phyloP scores from a whole-genome alignment of 1,139 yeast species.

The Pichia sp. region DNA sequence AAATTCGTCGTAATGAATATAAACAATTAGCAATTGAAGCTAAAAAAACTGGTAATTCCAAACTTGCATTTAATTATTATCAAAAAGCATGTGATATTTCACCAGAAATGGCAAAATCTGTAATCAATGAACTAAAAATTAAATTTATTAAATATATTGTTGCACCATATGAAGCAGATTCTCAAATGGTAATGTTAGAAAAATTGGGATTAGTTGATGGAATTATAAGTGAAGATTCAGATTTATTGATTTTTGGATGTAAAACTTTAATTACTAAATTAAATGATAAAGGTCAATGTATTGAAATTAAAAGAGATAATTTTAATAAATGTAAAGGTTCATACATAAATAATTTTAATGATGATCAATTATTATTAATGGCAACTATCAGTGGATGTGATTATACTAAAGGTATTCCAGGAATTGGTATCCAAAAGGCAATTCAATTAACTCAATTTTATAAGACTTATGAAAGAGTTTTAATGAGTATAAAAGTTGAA shows the following conservation, averaged over 20 bases:
- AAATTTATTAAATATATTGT: slow-evolving; percentile 66
- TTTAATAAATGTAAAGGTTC: slow-evolving; percentile 42
- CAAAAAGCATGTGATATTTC: slow-evolving; percentile 84
- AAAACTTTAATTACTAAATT: slow-evolving; percentile 69
- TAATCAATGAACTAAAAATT: slow-evolving; percentile 66
- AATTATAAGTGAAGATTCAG: slow-evolving; percentile 91
- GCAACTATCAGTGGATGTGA: slow-evolving; percentile 96
- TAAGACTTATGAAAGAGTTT: slow-evolving; percentile 46
- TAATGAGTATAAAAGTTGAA: slow-evolving; percentile 54
- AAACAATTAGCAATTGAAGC: slow-evolving; percentile 48
- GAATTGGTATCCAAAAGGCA: slow-evolving; percentile 78
- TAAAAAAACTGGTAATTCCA: slow-evolving; percentile 45
- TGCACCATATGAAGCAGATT: slow-evolving; percentile 98
- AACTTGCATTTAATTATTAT: slow-evolving; percentile 60
- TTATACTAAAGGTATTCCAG: slow-evolving; percentile 80
- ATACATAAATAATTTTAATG: slow-evolving; percentile 44
- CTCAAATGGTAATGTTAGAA: slow-evolving; percentile 91
- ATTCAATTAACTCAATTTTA: slow-evolving; percentile 51
- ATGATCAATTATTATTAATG: slow-evolving; percentile 60
- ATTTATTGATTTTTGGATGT: slow-evolving; percentile 86
- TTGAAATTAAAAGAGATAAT: slow-evolving; percentile 56
- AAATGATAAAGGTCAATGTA: slow-evolving; percentile 68
- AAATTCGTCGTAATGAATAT: slow-evolving; percentile 50
- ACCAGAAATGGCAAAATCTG: slow-evolving; percentile 83
- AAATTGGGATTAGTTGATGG: slow-evolving; percentile 72